These are phyloP conservation scores for Baorangia bicolor DNA, from an alignment of 768 basidiomycete species.

Conservation along the genomic window DNA sequence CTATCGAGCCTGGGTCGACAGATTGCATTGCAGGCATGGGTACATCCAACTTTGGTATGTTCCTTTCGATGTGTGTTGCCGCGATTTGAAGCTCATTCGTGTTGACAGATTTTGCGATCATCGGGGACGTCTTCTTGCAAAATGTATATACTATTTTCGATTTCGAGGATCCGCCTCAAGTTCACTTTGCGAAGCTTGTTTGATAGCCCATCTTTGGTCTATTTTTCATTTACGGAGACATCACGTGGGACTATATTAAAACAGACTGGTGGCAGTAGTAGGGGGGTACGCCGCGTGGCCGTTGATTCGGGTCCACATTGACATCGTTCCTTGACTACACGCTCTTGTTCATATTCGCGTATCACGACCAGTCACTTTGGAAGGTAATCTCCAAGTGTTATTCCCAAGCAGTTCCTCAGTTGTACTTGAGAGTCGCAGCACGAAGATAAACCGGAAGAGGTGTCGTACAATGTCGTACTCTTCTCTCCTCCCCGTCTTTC, in stretches of 20 bases:
- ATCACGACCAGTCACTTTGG: neutral
- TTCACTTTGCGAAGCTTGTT: conserved; percentile 36
- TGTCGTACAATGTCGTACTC: conserved; percentile 30
- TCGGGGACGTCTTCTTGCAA: conserved; percentile 30
- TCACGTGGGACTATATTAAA: too few species aligned
- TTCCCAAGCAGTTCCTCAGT: neutral
- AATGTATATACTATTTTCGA: conserved; percentile 30
- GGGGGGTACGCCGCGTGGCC: neutral
- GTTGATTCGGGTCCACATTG: too few species aligned
- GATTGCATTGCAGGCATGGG: conserved; percentile 34
- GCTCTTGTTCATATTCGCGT: conserved; percentile 1
- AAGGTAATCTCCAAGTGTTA: neutral
- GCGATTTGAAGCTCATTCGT: neutral
- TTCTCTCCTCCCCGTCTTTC: conserved; percentile 23
- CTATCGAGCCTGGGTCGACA: conserved; percentile 7
- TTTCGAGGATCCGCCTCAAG: conserved; percentile 23
- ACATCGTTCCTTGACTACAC: neutral
- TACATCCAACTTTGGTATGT: conserved; percentile 8
- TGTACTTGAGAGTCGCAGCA: neutral
- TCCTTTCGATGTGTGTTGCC: neutral
- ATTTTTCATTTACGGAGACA: too few species aligned
- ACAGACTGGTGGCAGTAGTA: too few species aligned
- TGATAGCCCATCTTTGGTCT: neutral
- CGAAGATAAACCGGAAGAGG: conserved; percentile 25
- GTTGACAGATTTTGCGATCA: conserved; percentile 17